Conservation (phyloP, 2,329 filamentous ascomycete genomes). For the Sodiomyces alkalinus region DNA sequence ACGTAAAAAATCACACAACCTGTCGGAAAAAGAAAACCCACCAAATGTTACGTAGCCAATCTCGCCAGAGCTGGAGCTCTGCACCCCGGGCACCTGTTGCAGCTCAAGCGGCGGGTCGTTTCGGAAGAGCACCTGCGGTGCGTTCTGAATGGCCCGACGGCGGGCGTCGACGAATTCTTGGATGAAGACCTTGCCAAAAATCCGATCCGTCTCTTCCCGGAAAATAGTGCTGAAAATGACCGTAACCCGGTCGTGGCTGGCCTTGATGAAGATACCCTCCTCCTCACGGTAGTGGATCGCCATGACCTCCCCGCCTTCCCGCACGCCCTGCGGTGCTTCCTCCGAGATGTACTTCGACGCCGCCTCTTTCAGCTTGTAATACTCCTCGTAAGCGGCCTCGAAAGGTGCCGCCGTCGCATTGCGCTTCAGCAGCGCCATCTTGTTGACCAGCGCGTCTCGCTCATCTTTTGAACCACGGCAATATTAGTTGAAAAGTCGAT, state of each 20-base stretch:
- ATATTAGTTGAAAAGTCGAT: too few relatives aligned
- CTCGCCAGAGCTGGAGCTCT: conserved; percentile 60
- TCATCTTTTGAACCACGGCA: conserved; percentile 60
- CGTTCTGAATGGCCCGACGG: conserved; percentile 91
- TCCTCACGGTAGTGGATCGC: conserved; percentile 97
- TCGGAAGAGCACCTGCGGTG: conserved; percentile 90
- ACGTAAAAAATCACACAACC: not conserved
- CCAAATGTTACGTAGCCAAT: conserved; percentile 98
- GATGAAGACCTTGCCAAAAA: conserved; percentile 96
- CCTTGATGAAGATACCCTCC: conserved; percentile 98
- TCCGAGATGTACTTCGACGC: conserved; percentile 88
- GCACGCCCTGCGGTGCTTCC: conserved; percentile 78
- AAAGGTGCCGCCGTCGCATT: conserved; percentile 99
- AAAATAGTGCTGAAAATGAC: conserved; percentile 99
- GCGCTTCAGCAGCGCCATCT: conserved; percentile 85
- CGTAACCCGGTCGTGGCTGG: conserved; percentile 90
- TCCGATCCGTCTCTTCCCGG: conserved; percentile 89
- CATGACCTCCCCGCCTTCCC: conserved; percentile 84
- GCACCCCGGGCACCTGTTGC: conserved; percentile 72
- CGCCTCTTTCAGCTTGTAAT: conserved; percentile 72
- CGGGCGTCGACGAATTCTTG: conserved; percentile 97
- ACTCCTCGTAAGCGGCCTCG: conserved; percentile 89
- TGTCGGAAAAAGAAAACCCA: conserved; percentile 25
- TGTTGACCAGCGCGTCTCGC: conserved; percentile 70
- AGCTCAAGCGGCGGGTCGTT: conserved; percentile 90